These are phyloP conservation scores for Vicia faba DNA, from an alignment of 306 rosid genomes.

Conservation along the genomic window DNA sequence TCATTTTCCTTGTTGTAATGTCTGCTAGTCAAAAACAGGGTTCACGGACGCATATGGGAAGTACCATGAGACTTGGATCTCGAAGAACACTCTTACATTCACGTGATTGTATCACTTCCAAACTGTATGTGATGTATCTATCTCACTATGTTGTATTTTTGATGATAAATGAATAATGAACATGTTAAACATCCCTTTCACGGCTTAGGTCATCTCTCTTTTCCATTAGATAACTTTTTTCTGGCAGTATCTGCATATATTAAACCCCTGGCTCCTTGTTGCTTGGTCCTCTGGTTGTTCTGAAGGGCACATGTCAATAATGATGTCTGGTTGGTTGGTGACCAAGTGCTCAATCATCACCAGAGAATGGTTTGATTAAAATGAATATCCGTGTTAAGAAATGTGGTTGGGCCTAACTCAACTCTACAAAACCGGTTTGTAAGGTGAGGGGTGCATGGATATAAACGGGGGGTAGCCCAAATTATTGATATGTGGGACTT, in stretches of 20 bases:
- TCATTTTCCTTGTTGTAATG: conserved; percentile 15
- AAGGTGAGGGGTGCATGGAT: too few relatives aligned
- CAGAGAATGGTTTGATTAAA: not conserved
- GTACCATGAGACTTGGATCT: conserved; percentile 98
- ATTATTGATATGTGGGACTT: too few relatives aligned
- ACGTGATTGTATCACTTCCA: conserved; percentile 78
- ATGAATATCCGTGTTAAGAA: not conserved
- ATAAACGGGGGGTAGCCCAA: too few relatives aligned
- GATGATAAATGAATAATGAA: conserved; percentile 24
- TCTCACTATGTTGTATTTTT: conserved; percentile 26
- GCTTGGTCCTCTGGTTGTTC: conserved; percentile 9
- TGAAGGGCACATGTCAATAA: conserved; percentile 13
- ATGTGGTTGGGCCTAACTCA: too few relatives aligned
- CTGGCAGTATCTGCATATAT: too few relatives aligned
- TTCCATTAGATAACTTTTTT: not conserved
- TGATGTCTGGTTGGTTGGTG: conserved; percentile 21
- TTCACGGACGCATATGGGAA: conserved; percentile 96
- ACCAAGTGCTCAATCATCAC: conserved; percentile 24
- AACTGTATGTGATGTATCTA: conserved; percentile 69
- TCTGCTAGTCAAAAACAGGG: conserved; percentile 52
- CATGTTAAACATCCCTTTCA: conserved; percentile 2
- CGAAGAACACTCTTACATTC: conserved; percentile 82
- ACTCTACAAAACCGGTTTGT: too few relatives aligned
- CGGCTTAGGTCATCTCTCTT: conserved; percentile 12
- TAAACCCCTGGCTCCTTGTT: too few relatives aligned